Conservation (phyloP, 2,329 filamentous ascomycete species). For the Lachnellula suecica region DNA sequence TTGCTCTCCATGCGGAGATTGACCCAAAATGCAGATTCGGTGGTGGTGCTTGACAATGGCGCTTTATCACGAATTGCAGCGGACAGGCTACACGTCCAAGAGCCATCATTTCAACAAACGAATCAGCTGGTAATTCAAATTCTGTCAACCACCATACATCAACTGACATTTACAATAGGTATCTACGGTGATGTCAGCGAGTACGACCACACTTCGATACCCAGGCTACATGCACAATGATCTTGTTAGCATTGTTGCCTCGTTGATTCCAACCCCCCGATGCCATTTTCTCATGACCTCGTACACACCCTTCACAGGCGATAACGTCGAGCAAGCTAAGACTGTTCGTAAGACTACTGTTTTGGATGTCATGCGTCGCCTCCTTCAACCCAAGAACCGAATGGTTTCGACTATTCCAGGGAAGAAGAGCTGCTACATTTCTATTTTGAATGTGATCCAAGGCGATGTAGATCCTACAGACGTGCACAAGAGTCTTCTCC, state of each 20-base stretch:
- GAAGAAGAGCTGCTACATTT: constrained; percentile 99
- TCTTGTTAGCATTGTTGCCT: constrained; percentile 93
- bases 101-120: constrained; percentile 94
- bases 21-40: constrained; percentile 95
- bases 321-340: constrained; percentile 95
- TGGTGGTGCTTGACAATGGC: constrained; percentile 95
- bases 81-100: constrained; percentile 89
- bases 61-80: constrained; percentile 91
- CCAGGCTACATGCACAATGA: constrained; percentile 99
- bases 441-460: constrained; percentile 97
- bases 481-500: constrained; percentile 94
- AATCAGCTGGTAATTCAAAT: constrained; percentile 75
- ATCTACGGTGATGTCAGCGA: constrained; percentile 97
- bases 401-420: constrained; percentile 96
- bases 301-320: constrained; percentile 95
- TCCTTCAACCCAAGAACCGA: constrained; percentile 96
- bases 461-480: constrained; percentile 97
- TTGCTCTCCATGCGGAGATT: constrained; percentile 86
- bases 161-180: constrained; percentile 47
- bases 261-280: constrained; percentile 90
- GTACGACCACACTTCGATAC: constrained; percentile 93
- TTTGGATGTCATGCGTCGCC: constrained; percentile 91
- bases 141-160: background rate
- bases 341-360: constrained; percentile 98
- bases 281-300: constrained; percentile 99